phyloP scores from a whole-genome alignment of 1,284 basidiomycete genomes.

The Naganishia albida region DNA sequence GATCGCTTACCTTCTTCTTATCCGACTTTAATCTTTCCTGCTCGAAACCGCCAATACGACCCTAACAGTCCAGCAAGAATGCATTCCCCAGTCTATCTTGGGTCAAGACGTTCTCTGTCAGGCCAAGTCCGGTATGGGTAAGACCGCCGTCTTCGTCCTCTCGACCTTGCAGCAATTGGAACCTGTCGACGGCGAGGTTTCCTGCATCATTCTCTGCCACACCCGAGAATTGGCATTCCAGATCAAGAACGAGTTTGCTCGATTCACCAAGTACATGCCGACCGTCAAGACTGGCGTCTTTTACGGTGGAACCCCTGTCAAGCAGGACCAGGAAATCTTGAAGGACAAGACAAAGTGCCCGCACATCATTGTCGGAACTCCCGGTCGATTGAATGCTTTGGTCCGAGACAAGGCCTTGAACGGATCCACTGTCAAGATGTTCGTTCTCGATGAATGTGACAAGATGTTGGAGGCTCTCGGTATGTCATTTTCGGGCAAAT shows the following conservation, averaged over 20 bases:
- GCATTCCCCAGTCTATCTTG: slow-evolving; percentile 98
- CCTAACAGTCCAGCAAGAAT: slow-evolving; percentile 93
- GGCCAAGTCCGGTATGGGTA: slow-evolving; percentile 99
- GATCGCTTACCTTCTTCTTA: slow-evolving; percentile 27
- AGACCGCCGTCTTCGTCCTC: slow-evolving; percentile 98
- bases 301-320: slow-evolving; percentile 94
- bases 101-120: slow-evolving; percentile 99
- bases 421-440: slow-evolving; percentile 94
- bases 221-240: slow-evolving; percentile 99
- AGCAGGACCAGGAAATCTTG: slow-evolving; percentile 89
- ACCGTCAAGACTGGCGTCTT: slow-evolving; percentile 96
- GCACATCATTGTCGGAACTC: slow-evolving; percentile 97
- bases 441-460: slow-evolving; percentile 99
- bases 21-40: slow-evolving; percentile 9
- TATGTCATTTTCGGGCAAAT: slow-evolving; percentile 47
- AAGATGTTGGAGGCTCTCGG: slow-evolving; percentile 99
- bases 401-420: slow-evolving; percentile 89
- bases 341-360: slow-evolving; percentile 98
- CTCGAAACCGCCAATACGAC: slow-evolving; percentile 13
- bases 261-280: slow-evolving; percentile 99
- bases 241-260: slow-evolving; percentile 99
- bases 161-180: slow-evolving; percentile 98
- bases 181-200: slow-evolving; percentile 96
- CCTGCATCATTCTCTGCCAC: slow-evolving; percentile 96
- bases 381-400: slow-evolving; percentile 90